Conservation (phyloP, 345 rosid genomes). For the Stellera chamaejasme region DNA sequence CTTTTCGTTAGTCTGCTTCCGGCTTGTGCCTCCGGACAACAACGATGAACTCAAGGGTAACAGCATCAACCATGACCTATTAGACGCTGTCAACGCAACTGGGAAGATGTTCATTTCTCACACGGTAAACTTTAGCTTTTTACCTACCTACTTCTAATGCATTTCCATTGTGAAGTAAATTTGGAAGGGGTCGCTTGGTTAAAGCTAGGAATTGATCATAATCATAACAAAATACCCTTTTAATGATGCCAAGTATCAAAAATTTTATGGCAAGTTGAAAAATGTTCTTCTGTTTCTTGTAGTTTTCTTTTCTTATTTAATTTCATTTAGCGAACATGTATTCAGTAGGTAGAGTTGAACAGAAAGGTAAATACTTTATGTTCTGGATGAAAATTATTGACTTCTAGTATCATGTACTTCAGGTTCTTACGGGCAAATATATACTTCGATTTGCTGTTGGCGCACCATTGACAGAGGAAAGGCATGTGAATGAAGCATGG, state of each 20-base stretch:
- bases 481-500: slow-evolving; percentile 80
- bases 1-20: slow-evolving; percentile 77
- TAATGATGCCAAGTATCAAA: background rate
- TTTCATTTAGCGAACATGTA: background rate
- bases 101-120: slow-evolving; percentile 81
- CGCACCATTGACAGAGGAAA: slow-evolving; percentile 83
- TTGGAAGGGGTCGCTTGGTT: no score
- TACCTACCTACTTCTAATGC: background rate
- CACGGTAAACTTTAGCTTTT: slow-evolving; percentile 38
- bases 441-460: slow-evolving; percentile 72
- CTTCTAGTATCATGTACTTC: slow-evolving; percentile 4
- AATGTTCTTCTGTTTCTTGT: background rate
- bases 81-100: slow-evolving; percentile 70
- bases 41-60: slow-evolving; percentile 34
- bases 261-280: background rate
- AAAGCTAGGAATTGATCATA: background rate
- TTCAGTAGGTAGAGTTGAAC: no score
- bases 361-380: background rate
- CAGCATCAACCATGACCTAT: slow-evolving; percentile 42
- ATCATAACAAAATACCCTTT: background rate
- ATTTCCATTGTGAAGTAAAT: background rate
- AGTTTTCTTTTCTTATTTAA: background rate
- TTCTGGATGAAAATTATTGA: background rate
- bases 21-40: slow-evolving; percentile 30
- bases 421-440: slow-evolving; percentile 60